Evolutionary conservation across 31 red algal species (phyloP).

Genomic region (Asparagopsis taxiformis): DNA sequence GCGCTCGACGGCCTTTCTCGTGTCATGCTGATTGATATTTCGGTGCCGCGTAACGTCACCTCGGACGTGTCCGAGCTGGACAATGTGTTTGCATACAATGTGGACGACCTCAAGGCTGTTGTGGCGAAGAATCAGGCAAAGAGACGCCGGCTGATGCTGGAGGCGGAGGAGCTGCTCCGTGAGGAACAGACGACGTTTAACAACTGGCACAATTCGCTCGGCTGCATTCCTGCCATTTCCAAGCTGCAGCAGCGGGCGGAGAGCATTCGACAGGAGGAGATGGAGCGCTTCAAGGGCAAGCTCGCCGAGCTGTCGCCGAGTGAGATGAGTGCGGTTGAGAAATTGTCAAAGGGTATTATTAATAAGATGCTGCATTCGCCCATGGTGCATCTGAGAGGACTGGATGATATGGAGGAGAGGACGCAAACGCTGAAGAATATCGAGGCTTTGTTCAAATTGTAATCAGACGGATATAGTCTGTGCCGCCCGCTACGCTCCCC

Average conservation of each 20-base stretch:
- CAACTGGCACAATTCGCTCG: constrained; percentile 95
- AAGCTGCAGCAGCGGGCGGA: constrained; percentile 96
- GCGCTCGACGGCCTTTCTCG: constrained; percentile 22
- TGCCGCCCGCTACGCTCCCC: too few relatives aligned
- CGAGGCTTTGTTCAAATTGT: constrained; percentile 92
- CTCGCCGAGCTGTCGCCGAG: constrained; percentile 64
- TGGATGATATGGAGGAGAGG: constrained; percentile 94
- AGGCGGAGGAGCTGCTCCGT: constrained; percentile 84
- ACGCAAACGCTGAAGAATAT: constrained; percentile 81
- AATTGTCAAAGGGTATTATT: constrained; percentile 94
- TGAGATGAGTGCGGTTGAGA: constrained; percentile 92
- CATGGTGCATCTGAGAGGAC: constrained; percentile 89
- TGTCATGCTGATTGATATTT: constrained; percentile 92
- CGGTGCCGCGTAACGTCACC: constrained; percentile 93
- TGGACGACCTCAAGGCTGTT: constrained; percentile 99
- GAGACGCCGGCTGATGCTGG: constrained; percentile 78
- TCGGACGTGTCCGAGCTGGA: constrained; percentile 65
- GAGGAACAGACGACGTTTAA: constrained; percentile 89
- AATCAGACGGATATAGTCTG: too few relatives aligned
- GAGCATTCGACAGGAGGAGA: constrained; percentile 91
- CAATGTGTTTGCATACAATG: constrained; percentile 88
- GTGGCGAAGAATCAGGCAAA: constrained; percentile 96
- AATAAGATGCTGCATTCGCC: constrained; percentile 98
- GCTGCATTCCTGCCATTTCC: constrained; percentile 95
- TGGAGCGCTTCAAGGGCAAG: constrained; percentile 88